Evolutionary conservation across 2,329 filamentous ascomycete species (phyloP).

Genomic region (Stagonosporopsis tanaceti): DNA sequence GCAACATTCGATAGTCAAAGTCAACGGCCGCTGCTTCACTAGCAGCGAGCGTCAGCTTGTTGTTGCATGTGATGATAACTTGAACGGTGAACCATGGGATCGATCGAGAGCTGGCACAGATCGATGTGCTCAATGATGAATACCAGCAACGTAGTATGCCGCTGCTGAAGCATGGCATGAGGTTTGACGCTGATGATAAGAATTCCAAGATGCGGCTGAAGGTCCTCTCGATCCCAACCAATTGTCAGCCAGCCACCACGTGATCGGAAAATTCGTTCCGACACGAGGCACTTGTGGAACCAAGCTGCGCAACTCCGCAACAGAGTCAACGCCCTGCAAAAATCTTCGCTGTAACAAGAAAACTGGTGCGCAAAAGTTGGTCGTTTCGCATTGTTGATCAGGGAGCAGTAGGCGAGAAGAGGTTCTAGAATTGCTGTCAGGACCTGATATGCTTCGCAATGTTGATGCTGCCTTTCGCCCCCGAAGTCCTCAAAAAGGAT

Average conservation of each 20-base stretch:
- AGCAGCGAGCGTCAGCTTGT: conserved; percentile 3
- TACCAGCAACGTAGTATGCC: not conserved
- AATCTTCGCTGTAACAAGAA: not conserved
- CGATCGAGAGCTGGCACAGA: not conserved
- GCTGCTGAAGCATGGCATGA: not conserved
- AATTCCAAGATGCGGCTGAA: not conserved
- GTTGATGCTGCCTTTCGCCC: not conserved
- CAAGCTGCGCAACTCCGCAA: not conserved
- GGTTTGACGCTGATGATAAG: not conserved
- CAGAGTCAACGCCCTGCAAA: not conserved
- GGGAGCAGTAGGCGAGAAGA: not conserved
- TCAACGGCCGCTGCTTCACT: conserved; percentile 1
- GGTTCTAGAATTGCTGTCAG: not conserved
- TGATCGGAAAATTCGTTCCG: conserved; percentile 1
- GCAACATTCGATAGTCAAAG: conserved; percentile 1
- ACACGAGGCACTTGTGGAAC: not conserved
- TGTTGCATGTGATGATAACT: conserved; percentile 1
- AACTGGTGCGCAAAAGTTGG: not conserved
- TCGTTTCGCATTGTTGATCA: not conserved
- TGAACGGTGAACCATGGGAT: not conserved
- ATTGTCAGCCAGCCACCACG: not conserved
- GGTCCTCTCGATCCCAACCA: not conserved
- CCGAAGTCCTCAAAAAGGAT: not conserved
- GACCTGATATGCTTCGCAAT: not conserved
- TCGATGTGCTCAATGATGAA: not conserved